Base-by-base conservation (phyloP, 441 rosid genomes). In the Croton laevigatus region DNA sequence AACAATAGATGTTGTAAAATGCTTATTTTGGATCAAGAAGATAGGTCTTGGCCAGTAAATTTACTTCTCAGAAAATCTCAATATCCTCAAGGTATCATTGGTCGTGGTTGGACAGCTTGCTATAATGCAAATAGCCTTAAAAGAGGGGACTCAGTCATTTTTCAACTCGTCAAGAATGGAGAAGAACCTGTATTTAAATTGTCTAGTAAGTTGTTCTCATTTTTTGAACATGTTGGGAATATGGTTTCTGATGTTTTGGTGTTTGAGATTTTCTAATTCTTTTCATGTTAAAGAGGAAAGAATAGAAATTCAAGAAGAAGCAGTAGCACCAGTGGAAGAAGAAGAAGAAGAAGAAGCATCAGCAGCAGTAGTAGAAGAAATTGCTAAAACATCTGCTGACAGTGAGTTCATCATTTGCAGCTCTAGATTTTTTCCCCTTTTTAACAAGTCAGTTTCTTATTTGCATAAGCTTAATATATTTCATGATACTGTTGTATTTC, bases 241-340 rank as follows among this genome's bases (percentile, higher is more conserved):
- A 19, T 66, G 63, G 45, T 71, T 40, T 70, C 66, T 45, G 59
- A 76, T 76, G 75, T 71, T 17, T 27, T 52, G 53, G 75, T 66
- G 6, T 66, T 71, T 61, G 75, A 55, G 70, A 36, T 70, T 51
- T 27, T 27, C 32, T 27, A 2, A 27, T 27, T 27, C 2, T 48
- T 3, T 6, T 49, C 53, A 65, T 14, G 16, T 65, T 0, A 65
- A 65, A 49, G 23, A 64, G 8, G 68, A 65, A 23, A 32, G 19
- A 23, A 32, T 27, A 9, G 68, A 46, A 46, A 23, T 48, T 20
- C 37, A 27, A 27, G 32, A 27, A 27, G n/a, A n/a, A n/a, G n/a
- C n/a, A n/a, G n/a, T n/a, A n/a, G n/a, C n/a, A n/a, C n/a, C n/a
- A n/a, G n/a, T n/a, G n/a, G n/a, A n/a, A n/a, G n/a, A n/a, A n/a